Percentiles rank a stretch among this genome's conserved stretches.
phyloP scores from a whole-genome alignment of 148 eudicot species.

The Vaccinium corymbosum region DNA sequence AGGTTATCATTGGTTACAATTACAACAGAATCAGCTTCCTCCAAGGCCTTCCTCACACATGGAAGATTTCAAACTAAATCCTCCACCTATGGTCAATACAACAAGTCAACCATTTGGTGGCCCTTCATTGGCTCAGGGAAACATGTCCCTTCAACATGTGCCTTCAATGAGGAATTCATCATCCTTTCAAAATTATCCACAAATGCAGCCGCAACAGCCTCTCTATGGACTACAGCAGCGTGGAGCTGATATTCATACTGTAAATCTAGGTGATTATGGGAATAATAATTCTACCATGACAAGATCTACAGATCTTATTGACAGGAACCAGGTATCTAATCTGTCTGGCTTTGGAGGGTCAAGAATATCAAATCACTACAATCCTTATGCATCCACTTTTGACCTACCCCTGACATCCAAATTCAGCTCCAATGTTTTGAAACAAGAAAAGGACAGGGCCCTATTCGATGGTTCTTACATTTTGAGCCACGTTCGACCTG shows the following conservation, averaged over 20 bases:
- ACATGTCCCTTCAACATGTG: slow-evolving; percentile 17
- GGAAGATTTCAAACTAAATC: slow-evolving; percentile 20
- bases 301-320: slow-evolving; percentile 34
- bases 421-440: slow-evolving; percentile 47
- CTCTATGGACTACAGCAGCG: slow-evolving; percentile 32
- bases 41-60: slow-evolving; percentile 25
- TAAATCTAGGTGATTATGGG: slow-evolving; percentile 30
- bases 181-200: slow-evolving; percentile 31
- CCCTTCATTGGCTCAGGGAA: slow-evolving; percentile 33
- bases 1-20: slow-evolving; percentile 33
- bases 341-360: slow-evolving; percentile 48
- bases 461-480: slow-evolving; percentile 39
- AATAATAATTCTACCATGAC: slow-evolving; percentile 25
- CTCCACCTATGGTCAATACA: slow-evolving; percentile 31
- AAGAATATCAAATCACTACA: slow-evolving; percentile 55
- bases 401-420: slow-evolving; percentile 75
- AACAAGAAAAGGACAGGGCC: slow-evolving; percentile 39
- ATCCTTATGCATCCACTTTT: slow-evolving; percentile 88
- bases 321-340: slow-evolving; percentile 35
- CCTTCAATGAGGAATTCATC: slow-evolving; percentile 22
- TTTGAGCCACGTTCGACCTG: slow-evolving; percentile 36
- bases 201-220: slow-evolving; percentile 33
- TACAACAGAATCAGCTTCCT: slow-evolving; percentile 51
- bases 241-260: slow-evolving; percentile 28
- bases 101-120: slow-evolving; percentile 34